Evolutionary conservation across 2,329 filamentous ascomycete species (phyloP), one percentile per base, ranked within the genome.

Genomic region (Akanthomyces uredinophilus): DNA sequence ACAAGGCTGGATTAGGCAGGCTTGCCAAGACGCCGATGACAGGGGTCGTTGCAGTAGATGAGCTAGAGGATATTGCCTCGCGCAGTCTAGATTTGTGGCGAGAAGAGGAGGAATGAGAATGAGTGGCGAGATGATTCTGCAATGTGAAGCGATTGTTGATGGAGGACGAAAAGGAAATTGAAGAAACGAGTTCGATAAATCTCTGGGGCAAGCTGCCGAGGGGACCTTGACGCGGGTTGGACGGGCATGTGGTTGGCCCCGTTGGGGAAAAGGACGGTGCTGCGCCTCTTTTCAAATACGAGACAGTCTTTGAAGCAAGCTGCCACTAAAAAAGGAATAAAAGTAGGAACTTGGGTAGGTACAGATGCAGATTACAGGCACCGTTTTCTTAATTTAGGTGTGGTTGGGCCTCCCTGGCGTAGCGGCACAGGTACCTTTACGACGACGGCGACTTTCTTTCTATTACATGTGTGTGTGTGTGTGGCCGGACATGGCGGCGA

Each of bases 21-120:
- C 29, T 47, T 37, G 54, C 54, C 43, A 57, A 57, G 54, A 32
- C 54, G 53, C 52, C 39, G 44, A 56, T 16, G 39, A 24, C 54
- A 43, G 54, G 39, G 50, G 41, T 8, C 32, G 32, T 35, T 11
- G 32, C 2, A 32, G 4, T 32, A 11, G 1, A 35, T 1, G 2
- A 35, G 32, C 10, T 35, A 14, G 37, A 39, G 37, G 14, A 39
- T 39, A 11, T 47, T 10, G 22, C 13, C 20, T 13, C 7, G 44
- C n/a, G 13, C 13, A 13, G 35, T 20, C 11, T 39, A 39, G 35
- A 53, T 39, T 20, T 22, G 22, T 39, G 8, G 20, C 18, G 20
- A 24, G 6, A 24, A 7, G 16, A 53, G 20, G 16, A 8, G 13
- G 35, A 14, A 29, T 29, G 27, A 5, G 1, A 27, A 47, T 7